These are phyloP conservation scores for Malania oleifera DNA, from an alignment of 164 flowering plant species.

Conservation along the genomic window DNA sequence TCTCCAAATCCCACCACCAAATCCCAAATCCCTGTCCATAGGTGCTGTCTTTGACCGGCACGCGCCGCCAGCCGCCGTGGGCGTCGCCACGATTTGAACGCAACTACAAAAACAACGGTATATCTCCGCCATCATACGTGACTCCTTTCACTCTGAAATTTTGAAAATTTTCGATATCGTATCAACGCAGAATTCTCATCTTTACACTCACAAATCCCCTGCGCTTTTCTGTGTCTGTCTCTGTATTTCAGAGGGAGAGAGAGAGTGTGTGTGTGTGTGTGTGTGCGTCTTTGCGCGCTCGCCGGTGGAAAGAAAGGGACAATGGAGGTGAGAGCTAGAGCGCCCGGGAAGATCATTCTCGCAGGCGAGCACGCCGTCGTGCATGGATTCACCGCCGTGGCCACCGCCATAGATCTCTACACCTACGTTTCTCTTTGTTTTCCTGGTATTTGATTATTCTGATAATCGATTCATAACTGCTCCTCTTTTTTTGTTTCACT, in stretches of 20 bases:
- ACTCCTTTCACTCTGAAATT: neutral
- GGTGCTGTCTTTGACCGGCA: neutral
- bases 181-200: neutral
- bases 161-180: neutral
- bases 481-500: neutral
- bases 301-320: neutral
- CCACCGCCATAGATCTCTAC: constrained; percentile 79
- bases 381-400: constrained; percentile 90
- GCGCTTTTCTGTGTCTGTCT: no score
- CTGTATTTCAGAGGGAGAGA: no score
- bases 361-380: constrained; percentile 97
- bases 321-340: constrained; percentile 85
- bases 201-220: neutral
- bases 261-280: no score
- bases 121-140: neutral
- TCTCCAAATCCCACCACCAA: no score
- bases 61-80: constrained; percentile 1
- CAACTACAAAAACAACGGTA: neutral
- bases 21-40: no score
- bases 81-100: neutral
- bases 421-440: constrained; percentile 53
- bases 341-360: constrained; percentile 92
- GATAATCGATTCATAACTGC: neutral
- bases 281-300: no score
- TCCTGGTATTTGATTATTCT: constrained; percentile 28